Evolutionary conservation across 192 early-diverging fungal genomes (phyloP).

Genomic region (Gryganskiella cystojenkinii): DNA sequence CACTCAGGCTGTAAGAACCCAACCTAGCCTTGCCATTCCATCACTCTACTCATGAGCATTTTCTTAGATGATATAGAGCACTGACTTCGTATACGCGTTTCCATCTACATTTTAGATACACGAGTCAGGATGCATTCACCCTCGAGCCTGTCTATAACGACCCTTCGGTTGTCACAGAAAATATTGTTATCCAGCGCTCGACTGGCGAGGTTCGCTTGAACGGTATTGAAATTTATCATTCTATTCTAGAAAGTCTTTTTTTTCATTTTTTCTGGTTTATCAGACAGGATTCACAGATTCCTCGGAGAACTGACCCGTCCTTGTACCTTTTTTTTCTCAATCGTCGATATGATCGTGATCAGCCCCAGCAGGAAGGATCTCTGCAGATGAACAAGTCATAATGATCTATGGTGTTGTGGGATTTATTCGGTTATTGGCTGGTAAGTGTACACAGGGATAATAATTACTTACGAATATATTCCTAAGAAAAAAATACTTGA

Average conservation of each 20-base stretch:
- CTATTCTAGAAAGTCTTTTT: no score
- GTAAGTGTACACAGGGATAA: constrained; percentile 33
- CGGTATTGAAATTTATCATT: no score
- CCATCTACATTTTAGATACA: constrained; percentile 55
- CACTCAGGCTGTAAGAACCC: constrained; percentile 35
- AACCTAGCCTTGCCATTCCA: background rate
- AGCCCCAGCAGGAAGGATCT: constrained; percentile 25
- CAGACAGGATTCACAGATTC: no score
- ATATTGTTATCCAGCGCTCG: constrained; percentile 69
- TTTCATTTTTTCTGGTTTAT: no score
- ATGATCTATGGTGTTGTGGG: constrained; percentile 78
- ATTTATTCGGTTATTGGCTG: constrained; percentile 73
- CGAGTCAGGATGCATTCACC: constrained; percentile 62
- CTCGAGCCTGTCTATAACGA: constrained; percentile 67
- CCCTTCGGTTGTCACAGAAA: constrained; percentile 61
- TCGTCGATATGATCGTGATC: background rate
- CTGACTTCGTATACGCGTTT: background rate
- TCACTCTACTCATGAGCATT: background rate
- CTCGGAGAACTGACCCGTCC: no score
- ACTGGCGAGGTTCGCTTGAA: constrained; percentile 61
- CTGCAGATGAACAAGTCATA: constrained; percentile 63
- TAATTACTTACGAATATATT: background rate
- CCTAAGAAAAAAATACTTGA: background rate
- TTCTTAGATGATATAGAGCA: background rate
- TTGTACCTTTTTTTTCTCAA: background rate